A percentile compares a stretch with the other conserved stretches of the same genome.
These are phyloP conservation scores for Phytopythium ostracodes DNA, from an alignment of 352 stramenopile species.

Conservation along the genomic window DNA sequence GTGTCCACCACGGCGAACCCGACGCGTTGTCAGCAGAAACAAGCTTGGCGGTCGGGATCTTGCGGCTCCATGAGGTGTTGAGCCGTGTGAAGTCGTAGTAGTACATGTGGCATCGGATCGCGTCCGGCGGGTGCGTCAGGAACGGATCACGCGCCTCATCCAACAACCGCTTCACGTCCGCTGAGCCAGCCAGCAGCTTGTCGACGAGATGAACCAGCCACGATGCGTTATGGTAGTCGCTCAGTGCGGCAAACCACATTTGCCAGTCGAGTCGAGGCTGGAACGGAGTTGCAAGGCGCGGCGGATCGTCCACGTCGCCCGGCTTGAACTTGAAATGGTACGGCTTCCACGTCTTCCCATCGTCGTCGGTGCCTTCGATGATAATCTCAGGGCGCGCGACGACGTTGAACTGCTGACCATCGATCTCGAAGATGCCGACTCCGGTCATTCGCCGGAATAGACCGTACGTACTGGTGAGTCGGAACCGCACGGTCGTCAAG, in stretches of 20 bases:
- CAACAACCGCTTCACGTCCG: slow-evolving; percentile 62
- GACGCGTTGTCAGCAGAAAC: slow-evolving; percentile 16
- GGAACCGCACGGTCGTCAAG: slow-evolving; percentile 23
- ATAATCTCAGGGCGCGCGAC: slow-evolving; percentile 89
- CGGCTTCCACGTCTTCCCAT: slow-evolving; percentile 52
- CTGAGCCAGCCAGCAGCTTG: slow-evolving; percentile 70
- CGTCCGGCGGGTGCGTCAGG: slow-evolving; percentile 27
- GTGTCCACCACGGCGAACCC: slow-evolving; percentile 38
- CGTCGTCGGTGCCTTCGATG: slow-evolving; percentile 64
- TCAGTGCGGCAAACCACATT: slow-evolving; percentile 91
- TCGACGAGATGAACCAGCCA: slow-evolving; percentile 87
- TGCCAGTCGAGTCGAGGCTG: slow-evolving; percentile 89
- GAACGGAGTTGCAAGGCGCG: slow-evolving; percentile 36
- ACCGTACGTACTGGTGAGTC: slow-evolving; percentile 71
- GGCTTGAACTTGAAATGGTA: slow-evolving; percentile 90
- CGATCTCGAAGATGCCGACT: slow-evolving; percentile 40
- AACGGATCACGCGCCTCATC: slow-evolving; percentile 56
- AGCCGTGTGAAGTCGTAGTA: slow-evolving; percentile 86
- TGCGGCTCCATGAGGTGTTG: slow-evolving; percentile 53
- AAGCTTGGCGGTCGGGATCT: slow-evolving; percentile 26
- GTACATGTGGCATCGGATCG: slow-evolving; percentile 65
- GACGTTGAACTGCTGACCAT: slow-evolving; percentile 33
- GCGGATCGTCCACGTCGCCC: slow-evolving; percentile 29
- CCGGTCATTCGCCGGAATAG: slow-evolving; percentile 90
- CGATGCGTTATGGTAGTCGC: slow-evolving; percentile 69